Conservation (phyloP, 192 early-diverging fungal genomes). For the Oehlia diaphana region DNA sequence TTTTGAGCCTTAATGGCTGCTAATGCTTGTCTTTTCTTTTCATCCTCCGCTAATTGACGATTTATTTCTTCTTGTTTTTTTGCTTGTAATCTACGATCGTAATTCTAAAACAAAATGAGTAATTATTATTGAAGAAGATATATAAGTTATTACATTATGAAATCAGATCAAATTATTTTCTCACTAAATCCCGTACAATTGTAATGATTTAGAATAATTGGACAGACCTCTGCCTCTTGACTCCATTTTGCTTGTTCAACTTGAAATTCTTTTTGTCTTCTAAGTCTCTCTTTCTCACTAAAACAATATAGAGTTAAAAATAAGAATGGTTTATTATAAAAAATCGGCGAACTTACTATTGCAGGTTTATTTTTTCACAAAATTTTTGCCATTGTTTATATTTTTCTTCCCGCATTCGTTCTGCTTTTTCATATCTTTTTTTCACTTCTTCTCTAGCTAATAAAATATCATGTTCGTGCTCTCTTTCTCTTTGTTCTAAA, state of each 20-base stretch:
- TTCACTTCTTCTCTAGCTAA: not conserved
- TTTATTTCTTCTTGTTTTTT: conserved; percentile 3
- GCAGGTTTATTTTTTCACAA: not conserved
- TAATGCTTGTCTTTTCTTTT: not conserved
- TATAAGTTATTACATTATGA: not conserved
- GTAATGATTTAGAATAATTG: not conserved
- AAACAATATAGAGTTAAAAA: not conserved
- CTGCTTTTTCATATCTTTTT: not conserved
- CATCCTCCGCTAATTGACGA: not conserved
- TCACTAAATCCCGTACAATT: not conserved
- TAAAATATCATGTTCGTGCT: not conserved
- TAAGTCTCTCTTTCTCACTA: conserved; percentile 6
- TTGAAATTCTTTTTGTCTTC: not conserved
- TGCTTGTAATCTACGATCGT: not conserved
- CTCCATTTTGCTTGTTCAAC: not conserved
- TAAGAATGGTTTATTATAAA: not conserved
- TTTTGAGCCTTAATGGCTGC: too few relatives aligned
- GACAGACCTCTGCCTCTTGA: not conserved
- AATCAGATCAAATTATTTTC: not conserved
- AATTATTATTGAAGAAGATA: not conserved
- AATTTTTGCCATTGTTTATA: not conserved
- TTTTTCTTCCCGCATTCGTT: not conserved
- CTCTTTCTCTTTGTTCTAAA: not conserved
- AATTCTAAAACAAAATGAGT: not conserved
- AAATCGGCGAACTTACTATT: not conserved